Conservation (phyloP, 1,139 yeast genomes). For the Saccharomyces uvarum region DNA sequence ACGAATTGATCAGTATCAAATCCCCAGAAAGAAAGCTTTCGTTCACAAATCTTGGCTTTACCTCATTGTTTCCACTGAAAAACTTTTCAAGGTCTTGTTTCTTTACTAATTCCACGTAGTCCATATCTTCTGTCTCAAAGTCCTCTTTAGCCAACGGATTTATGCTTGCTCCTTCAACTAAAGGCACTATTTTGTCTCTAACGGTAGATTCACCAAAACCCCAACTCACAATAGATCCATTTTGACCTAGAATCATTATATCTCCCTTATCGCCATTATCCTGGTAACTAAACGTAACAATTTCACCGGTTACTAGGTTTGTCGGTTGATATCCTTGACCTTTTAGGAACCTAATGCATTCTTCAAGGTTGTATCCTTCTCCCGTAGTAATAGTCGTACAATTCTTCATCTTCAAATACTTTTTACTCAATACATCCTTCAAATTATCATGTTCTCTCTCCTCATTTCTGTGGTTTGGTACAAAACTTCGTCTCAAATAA, state of each 20-base stretch:
- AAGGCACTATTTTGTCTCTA: slow-evolving; percentile 39
- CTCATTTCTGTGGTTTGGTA: not conserved
- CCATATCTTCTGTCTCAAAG: slow-evolving; percentile 80
- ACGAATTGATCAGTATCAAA: slow-evolving; percentile 54
- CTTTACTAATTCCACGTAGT: slow-evolving; percentile 52
- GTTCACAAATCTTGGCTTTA: slow-evolving; percentile 16
- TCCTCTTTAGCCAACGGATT: slow-evolving; percentile 38
- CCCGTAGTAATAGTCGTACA: slow-evolving; percentile 66
- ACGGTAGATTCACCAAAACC: slow-evolving; percentile 49
- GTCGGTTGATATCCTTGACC: slow-evolving; percentile 19
- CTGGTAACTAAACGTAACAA: slow-evolving; percentile 41
- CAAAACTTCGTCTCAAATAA: slow-evolving; percentile 6
- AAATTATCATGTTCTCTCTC: not conserved
- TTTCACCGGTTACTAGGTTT: slow-evolving; percentile 62
- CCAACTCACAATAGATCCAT: slow-evolving; percentile 81
- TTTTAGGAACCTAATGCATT: slow-evolving; percentile 35
- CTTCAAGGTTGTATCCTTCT: slow-evolving; percentile 53
- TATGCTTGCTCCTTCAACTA: slow-evolving; percentile 42
- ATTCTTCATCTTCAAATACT: slow-evolving; percentile 23
- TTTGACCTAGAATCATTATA: slow-evolving; percentile 50
- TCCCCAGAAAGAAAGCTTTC: slow-evolving; percentile 50
- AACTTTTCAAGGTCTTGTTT: slow-evolving; percentile 6
- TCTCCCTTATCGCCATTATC: slow-evolving; percentile 36
- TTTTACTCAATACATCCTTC: not conserved
- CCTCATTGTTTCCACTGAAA: not conserved